Conservation (phyloP, 352 stramenopile species). For the Peronospora destructor region DNA sequence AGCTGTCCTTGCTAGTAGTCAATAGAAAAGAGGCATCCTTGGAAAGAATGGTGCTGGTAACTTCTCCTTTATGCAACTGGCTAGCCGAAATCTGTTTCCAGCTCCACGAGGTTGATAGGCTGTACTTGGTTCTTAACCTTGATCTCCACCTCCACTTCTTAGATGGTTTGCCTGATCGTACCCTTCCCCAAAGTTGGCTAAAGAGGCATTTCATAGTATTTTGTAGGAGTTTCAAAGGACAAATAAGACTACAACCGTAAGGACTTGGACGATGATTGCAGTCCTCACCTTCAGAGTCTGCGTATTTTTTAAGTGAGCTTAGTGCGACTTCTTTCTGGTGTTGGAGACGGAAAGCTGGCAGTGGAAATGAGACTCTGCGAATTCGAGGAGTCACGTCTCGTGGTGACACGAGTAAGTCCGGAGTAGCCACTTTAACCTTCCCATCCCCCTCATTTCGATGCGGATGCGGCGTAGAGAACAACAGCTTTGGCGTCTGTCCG, state of each 20-base stretch:
- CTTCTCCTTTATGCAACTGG: conserved; percentile 47
- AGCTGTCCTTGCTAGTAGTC: conserved; percentile 64
- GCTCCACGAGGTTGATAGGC: conserved; percentile 27
- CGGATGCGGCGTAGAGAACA: conserved; percentile 73
- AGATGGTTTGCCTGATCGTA: conserved; percentile 27
- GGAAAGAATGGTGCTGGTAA: conserved; percentile 57
- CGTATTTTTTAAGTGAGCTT: conserved; percentile 26
- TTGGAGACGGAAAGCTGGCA: conserved; percentile 10
- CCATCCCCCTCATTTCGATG: conserved; percentile 41
- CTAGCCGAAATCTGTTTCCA: conserved; percentile 44
- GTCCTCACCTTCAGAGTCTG: conserved; percentile 35
- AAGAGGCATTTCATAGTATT: conserved; percentile 31
- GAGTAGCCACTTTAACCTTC: conserved; percentile 41
- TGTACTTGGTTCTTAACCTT: conserved; percentile 32
- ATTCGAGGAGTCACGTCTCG: conserved; percentile 21
- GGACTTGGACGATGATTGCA: conserved; percentile 3
- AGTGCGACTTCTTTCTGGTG: conserved; percentile 21
- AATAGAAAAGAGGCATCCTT: conserved; percentile 45
- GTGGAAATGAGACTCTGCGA: conserved; percentile 16
- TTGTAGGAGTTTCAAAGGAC: conserved; percentile 34
- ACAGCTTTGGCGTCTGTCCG: conserved; percentile 80
- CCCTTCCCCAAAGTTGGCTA: conserved; percentile 28
- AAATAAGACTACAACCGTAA: conserved; percentile 34
- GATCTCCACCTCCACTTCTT: conserved; percentile 57
- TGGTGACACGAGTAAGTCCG: conserved; percentile 44